Evolutionary conservation across 768 basidiomycete genomes (phyloP).

Genomic region (Mycena filopes): DNA sequence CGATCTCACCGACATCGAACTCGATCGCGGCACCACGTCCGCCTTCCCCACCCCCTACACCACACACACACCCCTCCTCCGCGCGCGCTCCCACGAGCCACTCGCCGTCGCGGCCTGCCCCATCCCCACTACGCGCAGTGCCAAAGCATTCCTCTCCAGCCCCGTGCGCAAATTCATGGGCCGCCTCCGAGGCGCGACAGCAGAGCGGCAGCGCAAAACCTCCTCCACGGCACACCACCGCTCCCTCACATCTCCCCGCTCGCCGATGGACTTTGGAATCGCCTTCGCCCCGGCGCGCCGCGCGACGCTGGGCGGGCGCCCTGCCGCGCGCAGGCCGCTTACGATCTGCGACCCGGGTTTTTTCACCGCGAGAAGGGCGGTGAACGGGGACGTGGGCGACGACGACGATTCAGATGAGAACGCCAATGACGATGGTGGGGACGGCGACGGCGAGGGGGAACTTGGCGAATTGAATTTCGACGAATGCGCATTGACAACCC

Average conservation of each 20-base stretch:
- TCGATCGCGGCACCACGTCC: no score
- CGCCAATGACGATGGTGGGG: no score
- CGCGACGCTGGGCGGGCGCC: neutral
- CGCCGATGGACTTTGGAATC: neutral
- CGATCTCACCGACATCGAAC: neutral
- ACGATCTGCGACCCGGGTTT: neutral
- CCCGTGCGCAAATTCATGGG: slow-evolving; percentile 5
- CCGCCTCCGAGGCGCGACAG: no score
- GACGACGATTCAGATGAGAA: no score
- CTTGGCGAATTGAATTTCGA: no score
- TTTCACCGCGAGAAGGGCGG: neutral
- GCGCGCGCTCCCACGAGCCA: neutral
- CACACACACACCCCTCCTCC: neutral
- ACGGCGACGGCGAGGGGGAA: neutral
- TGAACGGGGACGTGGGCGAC: no score
- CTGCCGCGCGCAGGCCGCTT: neutral
- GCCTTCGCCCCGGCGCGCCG: neutral
- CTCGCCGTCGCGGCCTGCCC: slow-evolving; percentile 7
- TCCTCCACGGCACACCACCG: neutral
- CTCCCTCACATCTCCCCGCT: neutral
- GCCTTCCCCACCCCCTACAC: neutral
- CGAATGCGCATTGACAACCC: neutral
- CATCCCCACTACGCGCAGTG: neutral
- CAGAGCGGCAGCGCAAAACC: neutral
- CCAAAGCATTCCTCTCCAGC: neutral